Conservation (phyloP, 108 stramenopile genomes). For the Thalassiosira profunda region DNA sequence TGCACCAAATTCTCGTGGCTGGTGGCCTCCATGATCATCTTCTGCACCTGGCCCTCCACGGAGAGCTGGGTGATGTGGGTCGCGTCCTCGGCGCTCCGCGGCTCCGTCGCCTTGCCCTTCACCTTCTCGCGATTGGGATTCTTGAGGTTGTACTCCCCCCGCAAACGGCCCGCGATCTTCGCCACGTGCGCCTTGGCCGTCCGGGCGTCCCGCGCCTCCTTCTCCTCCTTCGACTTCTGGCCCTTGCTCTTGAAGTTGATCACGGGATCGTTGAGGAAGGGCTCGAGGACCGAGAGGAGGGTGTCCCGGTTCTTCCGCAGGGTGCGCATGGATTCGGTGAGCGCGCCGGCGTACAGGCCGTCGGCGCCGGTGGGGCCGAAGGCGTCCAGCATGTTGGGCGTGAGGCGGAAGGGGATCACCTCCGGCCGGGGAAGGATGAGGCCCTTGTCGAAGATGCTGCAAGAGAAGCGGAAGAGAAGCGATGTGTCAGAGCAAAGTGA, state of each 20-base stretch:
- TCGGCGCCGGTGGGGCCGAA: constrained; percentile 94
- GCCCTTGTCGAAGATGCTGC: constrained; percentile 99
- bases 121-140: constrained; percentile 85
- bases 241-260: constrained; percentile 84
- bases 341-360: constrained; percentile 84
- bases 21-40: constrained; percentile 89
- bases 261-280: constrained; percentile 95
- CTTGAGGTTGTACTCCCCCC: constrained; percentile 86
- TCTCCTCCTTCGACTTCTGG: constrained; percentile 41
- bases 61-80: constrained; percentile 76
- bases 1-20: constrained; percentile 88
- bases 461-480: not conserved
- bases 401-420: constrained; percentile 98
- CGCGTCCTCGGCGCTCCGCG: constrained; percentile 57
- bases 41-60: constrained; percentile 92
- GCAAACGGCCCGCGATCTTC: constrained; percentile 83
- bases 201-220: constrained; percentile 3
- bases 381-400: constrained; percentile 98
- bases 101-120: constrained; percentile 45
- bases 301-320: constrained; percentile 94
- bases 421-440: constrained; percentile 91
- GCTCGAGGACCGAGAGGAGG: constrained; percentile 96
- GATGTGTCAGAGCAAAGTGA: too few relatives aligned
- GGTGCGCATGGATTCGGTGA: constrained; percentile 85
- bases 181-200: constrained; percentile 50